Percentiles rank a stretch among this genome's conserved stretches.
These are phyloP conservation scores for Aspergillus egyptiacus DNA, from an alignment of 495 filamentous ascomycete genomes.

Conservation along the genomic window DNA sequence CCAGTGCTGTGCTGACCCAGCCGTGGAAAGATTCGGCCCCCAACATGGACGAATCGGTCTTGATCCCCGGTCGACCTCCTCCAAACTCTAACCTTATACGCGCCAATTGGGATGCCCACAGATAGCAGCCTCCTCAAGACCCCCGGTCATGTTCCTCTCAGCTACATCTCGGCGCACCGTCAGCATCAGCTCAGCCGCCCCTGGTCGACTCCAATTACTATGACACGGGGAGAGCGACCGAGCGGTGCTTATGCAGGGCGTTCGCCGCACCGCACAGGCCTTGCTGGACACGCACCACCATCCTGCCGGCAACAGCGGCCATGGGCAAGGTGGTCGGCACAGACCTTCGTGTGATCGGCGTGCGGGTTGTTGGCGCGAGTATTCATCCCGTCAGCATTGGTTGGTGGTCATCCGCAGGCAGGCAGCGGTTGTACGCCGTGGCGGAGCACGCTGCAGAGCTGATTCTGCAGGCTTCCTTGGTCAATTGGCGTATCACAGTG, in stretches of 20 bases:
- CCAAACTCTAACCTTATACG: background rate
- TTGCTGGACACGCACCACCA: conserved; percentile 8
- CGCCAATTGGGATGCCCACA: background rate
- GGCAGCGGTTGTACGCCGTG: too few species aligned
- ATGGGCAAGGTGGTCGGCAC: conserved; percentile 9
- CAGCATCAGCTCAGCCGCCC: conserved; percentile 4
- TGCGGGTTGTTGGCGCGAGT: too few species aligned
- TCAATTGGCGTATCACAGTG: too few species aligned
- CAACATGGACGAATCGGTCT: background rate
- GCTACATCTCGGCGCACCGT: conserved; percentile 3
- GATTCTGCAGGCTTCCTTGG: too few species aligned
- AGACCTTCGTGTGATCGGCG: background rate
- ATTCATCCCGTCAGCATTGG: too few species aligned
- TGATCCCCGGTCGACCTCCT: conserved; percentile 1
- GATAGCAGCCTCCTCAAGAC: conserved; percentile 12
- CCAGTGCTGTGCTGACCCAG: background rate
- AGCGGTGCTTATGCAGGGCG: background rate
- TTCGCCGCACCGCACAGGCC: background rate
- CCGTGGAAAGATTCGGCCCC: background rate
- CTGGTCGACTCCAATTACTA: conserved; percentile 9
- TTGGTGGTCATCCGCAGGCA: too few species aligned
- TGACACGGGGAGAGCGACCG: conserved; percentile 5
- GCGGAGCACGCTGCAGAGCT: too few species aligned
- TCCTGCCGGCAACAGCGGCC: background rate
- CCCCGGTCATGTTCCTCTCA: background rate